phyloP scores from a whole-genome alignment of 2,329 filamentous ascomycete genomes.

The Phoma sp. region DNA sequence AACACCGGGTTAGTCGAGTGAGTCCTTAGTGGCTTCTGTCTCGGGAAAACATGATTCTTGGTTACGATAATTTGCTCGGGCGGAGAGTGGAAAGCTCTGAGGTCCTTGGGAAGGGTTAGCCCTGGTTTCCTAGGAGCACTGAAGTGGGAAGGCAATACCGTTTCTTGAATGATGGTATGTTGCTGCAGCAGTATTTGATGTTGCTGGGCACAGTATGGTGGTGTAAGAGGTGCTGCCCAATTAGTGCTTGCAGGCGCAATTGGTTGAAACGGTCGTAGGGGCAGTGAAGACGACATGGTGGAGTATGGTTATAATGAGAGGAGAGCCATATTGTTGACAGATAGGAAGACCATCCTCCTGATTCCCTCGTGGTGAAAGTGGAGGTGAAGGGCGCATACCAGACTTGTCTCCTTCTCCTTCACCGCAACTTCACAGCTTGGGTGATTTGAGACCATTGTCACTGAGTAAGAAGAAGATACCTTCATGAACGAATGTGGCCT shows the following conservation, averaged over 20 bases:
- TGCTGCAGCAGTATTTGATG: not conserved
- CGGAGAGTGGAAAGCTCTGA: constrained; percentile 1
- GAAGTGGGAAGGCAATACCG: no score
- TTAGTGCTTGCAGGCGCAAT: not conserved
- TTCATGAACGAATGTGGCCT: constrained; percentile 14
- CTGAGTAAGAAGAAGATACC: constrained; percentile 23
- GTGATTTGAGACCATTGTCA: constrained; percentile 7
- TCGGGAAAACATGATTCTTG: constrained; percentile 51
- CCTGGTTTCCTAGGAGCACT: constrained; percentile 59
- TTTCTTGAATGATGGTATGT: not conserved
- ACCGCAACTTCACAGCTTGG: constrained; percentile 64
- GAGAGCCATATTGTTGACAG: not conserved
- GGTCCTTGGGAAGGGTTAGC: constrained; percentile 7
- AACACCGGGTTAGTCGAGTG: constrained; percentile 71
- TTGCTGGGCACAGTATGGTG: not conserved
- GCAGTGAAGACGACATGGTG: not conserved
- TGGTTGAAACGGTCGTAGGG: not conserved
- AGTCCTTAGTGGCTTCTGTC: not conserved
- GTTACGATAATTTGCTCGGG: constrained; percentile 1
- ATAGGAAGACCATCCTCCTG: not conserved
- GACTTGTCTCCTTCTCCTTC: constrained; percentile 80
- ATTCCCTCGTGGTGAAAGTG: constrained; percentile 68
- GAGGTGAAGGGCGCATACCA: constrained; percentile 69
- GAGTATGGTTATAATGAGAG: not conserved
- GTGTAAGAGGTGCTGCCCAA: not conserved